Conservation (phyloP, 1,284 basidiomycete genomes). For the Pascua sp. region DNA sequence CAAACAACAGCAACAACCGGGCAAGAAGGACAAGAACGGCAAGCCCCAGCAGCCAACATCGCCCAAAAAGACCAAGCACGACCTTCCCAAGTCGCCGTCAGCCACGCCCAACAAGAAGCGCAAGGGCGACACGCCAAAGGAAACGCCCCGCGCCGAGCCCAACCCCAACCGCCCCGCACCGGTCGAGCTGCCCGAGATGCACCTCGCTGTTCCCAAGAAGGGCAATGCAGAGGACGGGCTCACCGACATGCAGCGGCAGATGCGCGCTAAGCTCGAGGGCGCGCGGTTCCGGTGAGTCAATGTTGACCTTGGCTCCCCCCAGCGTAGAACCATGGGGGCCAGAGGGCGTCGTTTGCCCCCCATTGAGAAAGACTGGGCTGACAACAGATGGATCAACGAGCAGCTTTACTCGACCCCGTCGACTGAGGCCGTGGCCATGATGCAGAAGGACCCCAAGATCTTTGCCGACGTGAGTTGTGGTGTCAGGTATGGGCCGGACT, state of each 20-base stretch:
- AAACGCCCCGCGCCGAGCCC: constrained; percentile 16
- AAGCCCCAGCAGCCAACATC: neutral
- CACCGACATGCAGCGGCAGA: constrained; percentile 67
- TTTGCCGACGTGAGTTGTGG: constrained; percentile 65
- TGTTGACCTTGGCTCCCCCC: neutral
- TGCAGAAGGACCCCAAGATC: constrained; percentile 70
- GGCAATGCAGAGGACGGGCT: constrained; percentile 48
- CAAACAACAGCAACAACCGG: constrained; percentile 6
- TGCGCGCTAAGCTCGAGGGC: constrained; percentile 74
- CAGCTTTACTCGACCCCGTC: constrained; percentile 78
- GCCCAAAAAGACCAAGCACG: neutral
- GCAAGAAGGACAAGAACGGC: constrained; percentile 6
- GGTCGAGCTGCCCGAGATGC: neutral
- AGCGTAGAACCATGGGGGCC: too few relatives aligned
- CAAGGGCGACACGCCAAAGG: constrained; percentile 4
- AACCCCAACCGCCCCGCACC: constrained; percentile 22
- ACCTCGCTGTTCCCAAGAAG: constrained; percentile 6
- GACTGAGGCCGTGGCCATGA: constrained; percentile 67
- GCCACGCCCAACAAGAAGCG: neutral
- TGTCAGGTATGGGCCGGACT: too few relatives aligned
- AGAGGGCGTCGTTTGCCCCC: too few relatives aligned
- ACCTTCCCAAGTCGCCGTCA: neutral
- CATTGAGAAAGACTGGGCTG: constrained; percentile 3
- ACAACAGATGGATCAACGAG: constrained; percentile 75
- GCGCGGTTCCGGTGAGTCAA: constrained; percentile 71